Percentiles rank a stretch among this genome's conserved stretches.
phyloP scores from a whole-genome alignment of 108 stramenopile species.

The Nannochloropsis salina region DNA sequence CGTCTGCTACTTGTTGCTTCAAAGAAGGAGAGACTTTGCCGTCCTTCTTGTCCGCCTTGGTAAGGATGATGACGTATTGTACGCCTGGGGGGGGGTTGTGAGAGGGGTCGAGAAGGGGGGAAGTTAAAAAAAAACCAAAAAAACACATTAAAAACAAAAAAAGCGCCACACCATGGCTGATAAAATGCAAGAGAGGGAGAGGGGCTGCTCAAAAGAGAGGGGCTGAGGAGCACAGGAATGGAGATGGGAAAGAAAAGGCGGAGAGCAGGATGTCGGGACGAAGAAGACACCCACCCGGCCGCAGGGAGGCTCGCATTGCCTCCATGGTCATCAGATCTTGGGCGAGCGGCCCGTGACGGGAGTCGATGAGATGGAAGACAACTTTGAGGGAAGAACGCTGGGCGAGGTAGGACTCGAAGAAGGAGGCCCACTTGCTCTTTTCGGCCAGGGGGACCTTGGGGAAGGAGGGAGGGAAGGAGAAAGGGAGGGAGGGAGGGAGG shows the following conservation, averaged over 20 bases:
- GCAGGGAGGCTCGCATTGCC: constrained; percentile 55
- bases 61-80: constrained; percentile 76
- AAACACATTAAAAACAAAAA: too few relatives aligned
- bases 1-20: constrained; percentile 15
- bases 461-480: not conserved
- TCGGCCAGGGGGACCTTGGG: constrained; percentile 60
- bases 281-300: not conserved
- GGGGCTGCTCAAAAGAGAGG: constrained; percentile 37
- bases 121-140: too few relatives aligned
- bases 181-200: not conserved
- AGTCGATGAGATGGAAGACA: constrained; percentile 84
- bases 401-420: constrained; percentile 69
- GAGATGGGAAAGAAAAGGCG: not conserved
- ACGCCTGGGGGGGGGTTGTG: not conserved
- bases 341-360: constrained; percentile 78
- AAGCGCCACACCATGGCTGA: too few relatives aligned
- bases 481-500: not conserved
- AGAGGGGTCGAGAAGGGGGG: not conserved
- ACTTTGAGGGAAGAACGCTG: constrained; percentile 63
- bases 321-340: constrained; percentile 82
- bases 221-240: not conserved
- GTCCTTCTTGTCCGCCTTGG: constrained; percentile 62
- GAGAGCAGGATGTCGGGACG: not conserved
- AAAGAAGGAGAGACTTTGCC: constrained; percentile 34
- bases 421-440: constrained; percentile 67